A percentile compares a stretch with the other conserved stretches of the same genome.
Conservation (phyloP, 768 basidiomycete species). For the Kwoniella bestiolae region DNA sequence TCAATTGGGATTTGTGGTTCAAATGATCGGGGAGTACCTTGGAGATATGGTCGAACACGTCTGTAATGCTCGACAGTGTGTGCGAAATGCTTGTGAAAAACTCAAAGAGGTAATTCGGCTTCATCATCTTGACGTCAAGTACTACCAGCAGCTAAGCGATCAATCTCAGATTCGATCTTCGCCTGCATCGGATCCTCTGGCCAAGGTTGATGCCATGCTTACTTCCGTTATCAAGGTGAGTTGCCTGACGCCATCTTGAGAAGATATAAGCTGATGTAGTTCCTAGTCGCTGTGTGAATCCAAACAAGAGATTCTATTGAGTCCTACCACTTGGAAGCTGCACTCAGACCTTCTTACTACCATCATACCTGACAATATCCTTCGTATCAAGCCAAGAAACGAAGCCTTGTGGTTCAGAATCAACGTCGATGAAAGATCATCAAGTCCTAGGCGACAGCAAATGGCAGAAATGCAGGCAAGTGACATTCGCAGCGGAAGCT, state of each 20-base stretch:
- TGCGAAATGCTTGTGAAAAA: conserved; percentile 39
- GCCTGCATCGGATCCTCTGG: conserved; percentile 23
- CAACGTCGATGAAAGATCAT: conserved; percentile 21
- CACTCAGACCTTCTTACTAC: conserved; percentile 23
- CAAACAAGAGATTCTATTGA: conserved; percentile 35
- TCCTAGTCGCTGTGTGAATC: conserved; percentile 23
- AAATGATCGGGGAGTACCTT: conserved; percentile 38
- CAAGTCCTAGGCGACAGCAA: conserved; percentile 48
- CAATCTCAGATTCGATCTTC: conserved; percentile 30
- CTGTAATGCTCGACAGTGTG: conserved; percentile 32
- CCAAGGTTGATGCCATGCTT: conserved; percentile 32
- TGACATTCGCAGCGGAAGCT: too few species aligned
- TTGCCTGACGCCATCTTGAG: neutral
- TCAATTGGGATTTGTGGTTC: conserved; percentile 44
- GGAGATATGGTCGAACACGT: conserved; percentile 39
- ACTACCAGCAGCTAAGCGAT: neutral
- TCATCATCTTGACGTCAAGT: neutral
- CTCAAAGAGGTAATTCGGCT: conserved; percentile 34
- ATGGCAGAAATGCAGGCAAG: conserved; percentile 50
- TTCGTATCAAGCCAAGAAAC: conserved; percentile 22
- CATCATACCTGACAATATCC: neutral
- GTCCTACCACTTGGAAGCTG: conserved; percentile 34
- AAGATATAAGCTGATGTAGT: neutral
- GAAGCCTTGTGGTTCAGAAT: conserved; percentile 34
- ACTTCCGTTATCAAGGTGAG: conserved; percentile 31